phyloP scores from a whole-genome alignment of 2,329 filamentous ascomycete genomes.

The Phoma sp. region DNA sequence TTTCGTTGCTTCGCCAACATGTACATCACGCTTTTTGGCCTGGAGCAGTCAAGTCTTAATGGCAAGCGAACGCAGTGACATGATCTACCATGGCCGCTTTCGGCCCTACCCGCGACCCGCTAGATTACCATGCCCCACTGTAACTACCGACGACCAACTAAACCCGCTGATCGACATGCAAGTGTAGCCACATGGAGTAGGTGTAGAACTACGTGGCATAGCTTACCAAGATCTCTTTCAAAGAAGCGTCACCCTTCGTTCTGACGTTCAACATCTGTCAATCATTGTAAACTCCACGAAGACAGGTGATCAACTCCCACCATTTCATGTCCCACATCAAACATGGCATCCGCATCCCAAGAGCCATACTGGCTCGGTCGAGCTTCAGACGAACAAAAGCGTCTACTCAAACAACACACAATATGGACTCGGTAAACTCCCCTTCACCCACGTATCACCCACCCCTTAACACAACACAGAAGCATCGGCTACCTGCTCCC shows the following conservation, averaged over 20 bases:
- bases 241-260: background rate
- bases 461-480: slow-evolving; percentile 9
- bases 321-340: background rate
- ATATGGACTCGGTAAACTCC: slow-evolving; percentile 33
- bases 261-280: background rate
- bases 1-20: no score
- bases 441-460: no score
- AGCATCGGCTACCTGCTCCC: slow-evolving; percentile 38
- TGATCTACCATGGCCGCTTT: background rate
- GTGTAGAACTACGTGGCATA: slow-evolving; percentile 6
- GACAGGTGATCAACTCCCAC: background rate
- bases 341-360: background rate
- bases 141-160: background rate
- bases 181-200: slow-evolving; percentile 9
- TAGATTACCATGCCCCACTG: background rate
- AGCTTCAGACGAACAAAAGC: slow-evolving; percentile 35
- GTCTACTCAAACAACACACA: slow-evolving; percentile 35
- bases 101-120: slow-evolving; percentile 1
- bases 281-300: background rate
- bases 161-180: slow-evolving; percentile 5
- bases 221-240: background rate
- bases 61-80: background rate
- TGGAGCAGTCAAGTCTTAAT: background rate
- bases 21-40: no score
- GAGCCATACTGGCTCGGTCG: slow-evolving; percentile 41